Base-by-base conservation (phyloP, 2,329 filamentous ascomycete species). In the Elsinoe perseae region DNA sequence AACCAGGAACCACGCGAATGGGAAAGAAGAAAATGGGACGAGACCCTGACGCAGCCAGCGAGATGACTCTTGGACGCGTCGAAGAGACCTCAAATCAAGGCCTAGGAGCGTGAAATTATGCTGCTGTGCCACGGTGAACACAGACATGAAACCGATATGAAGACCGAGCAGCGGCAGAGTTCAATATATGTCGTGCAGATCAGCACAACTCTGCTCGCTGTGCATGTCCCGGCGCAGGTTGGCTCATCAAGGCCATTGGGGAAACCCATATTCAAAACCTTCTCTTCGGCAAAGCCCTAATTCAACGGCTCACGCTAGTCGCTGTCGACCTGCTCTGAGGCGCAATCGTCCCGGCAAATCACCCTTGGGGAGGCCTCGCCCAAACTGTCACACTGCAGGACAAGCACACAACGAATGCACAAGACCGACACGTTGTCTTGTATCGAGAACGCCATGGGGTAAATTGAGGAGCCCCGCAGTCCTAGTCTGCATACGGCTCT, bases 401-500 rank as follows among this genome's bases (percentile, higher is more conserved):
- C 36, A 23, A 14, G 8, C 40, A 20, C 40, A 43, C 40, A 16
- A 23, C 23, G 23, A n/a, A 4, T 52, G 28, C 18, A 34, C 8
- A 34, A 14, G 48, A 52, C 48, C 18, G 30, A 30, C 48, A 52
- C 48, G 28, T 52, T 52, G 48, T 52, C 48, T 52, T 52, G 48
- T 20, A 21, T 36, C 30, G 16, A 18, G 48, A 52, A 52, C 48
- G 30, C 48, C 48, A 52, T 52, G 48, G 48, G 48, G 48, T 52
- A 52, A 52, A 25, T 52, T n/a, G 48, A 52, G 48, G 48, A 52
- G 48, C 48, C 48, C 48, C 48, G 48, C 48, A 52, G 30, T 21
- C 25, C 40, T 44, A 25, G 20, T n/a, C 40, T 44, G 23, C 40
- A 44, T 44, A 44, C 40, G 40, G 28, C 30, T 36, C 14, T n/a